Conservation (phyloP, 208 protist species). For the Trypanosoma brucei region DNA sequence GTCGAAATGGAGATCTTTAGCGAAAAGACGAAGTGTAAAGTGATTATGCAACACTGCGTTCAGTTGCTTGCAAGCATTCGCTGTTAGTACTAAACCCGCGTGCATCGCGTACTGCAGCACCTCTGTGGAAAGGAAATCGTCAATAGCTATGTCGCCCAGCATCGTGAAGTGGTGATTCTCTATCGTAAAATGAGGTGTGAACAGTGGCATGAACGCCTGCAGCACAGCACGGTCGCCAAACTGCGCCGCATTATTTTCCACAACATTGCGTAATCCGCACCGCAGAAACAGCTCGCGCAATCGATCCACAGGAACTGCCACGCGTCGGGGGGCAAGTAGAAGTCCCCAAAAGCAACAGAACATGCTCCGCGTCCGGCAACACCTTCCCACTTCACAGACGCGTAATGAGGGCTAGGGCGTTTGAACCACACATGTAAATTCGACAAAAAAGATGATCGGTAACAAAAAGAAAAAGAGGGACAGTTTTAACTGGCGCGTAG, state of each 20-base stretch:
- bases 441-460: too few species aligned
- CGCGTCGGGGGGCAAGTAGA: neutral
- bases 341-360: neutral
- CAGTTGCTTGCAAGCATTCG: slow-evolving; percentile 48
- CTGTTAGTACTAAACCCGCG: slow-evolving; percentile 42
- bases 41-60: slow-evolving; percentile 82
- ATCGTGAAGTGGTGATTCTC: slow-evolving; percentile 73
- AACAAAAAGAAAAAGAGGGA: too few species aligned
- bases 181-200: slow-evolving; percentile 53
- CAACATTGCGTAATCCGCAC: slow-evolving; percentile 17
- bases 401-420: too few species aligned
- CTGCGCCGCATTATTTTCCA: slow-evolving; percentile 3
- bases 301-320: neutral
- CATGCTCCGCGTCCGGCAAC: neutral
- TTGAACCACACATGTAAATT: too few species aligned
- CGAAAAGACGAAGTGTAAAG: slow-evolving; percentile 65
- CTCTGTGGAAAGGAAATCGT: slow-evolving; percentile 53
- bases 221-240: slow-evolving; percentile 12
- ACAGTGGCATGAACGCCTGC: slow-evolving; percentile 36
- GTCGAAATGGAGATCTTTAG: slow-evolving; percentile 62
- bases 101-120: slow-evolving; percentile 43
- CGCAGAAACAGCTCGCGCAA: neutral
- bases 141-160: slow-evolving; percentile 63
- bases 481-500: too few species aligned
- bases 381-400: too few species aligned